Conservation (phyloP, 164 flowering plant genomes). For the Magnolia kwangsiensis region DNA sequence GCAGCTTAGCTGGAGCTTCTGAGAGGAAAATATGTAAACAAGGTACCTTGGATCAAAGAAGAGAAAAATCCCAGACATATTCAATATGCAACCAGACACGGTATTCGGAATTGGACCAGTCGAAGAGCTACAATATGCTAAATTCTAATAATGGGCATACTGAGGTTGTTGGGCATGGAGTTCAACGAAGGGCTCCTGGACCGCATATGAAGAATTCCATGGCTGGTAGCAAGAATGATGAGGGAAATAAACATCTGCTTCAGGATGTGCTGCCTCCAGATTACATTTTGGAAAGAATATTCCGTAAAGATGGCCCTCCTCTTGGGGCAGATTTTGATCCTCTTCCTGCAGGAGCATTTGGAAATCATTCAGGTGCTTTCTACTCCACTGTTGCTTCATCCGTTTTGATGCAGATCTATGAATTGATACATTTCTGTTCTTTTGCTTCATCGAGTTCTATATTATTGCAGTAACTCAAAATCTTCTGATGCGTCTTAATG, state of each 20-base stretch:
- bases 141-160: neutral
- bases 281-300: slow-evolving; percentile 53
- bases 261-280: slow-evolving; percentile 55
- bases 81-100: slow-evolving; percentile 3
- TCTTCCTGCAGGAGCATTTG: slow-evolving; percentile 47
- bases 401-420: neutral
- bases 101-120: slow-evolving; percentile 3
- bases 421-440: neutral
- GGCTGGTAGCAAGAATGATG: slow-evolving; percentile 10
- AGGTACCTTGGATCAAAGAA: slow-evolving; percentile 5
- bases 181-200: neutral
- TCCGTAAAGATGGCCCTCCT: slow-evolving; percentile 85
- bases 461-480: neutral
- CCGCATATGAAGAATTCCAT: neutral
- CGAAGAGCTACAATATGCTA: neutral
- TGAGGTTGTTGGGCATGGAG: slow-evolving; percentile 3
- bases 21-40: slow-evolving; percentile 11
- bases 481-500: neutral
- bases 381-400: neutral
- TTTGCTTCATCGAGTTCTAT: neutral
- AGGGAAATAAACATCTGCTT: slow-evolving; percentile 18
- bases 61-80: slow-evolving; percentile 2
- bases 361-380: slow-evolving; percentile 29
- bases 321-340: slow-evolving; percentile 74
- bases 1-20: slow-evolving; percentile 3